Conservation (phyloP, 2,329 filamentous ascomycete species). For the Talaromyces rugulosus region DNA sequence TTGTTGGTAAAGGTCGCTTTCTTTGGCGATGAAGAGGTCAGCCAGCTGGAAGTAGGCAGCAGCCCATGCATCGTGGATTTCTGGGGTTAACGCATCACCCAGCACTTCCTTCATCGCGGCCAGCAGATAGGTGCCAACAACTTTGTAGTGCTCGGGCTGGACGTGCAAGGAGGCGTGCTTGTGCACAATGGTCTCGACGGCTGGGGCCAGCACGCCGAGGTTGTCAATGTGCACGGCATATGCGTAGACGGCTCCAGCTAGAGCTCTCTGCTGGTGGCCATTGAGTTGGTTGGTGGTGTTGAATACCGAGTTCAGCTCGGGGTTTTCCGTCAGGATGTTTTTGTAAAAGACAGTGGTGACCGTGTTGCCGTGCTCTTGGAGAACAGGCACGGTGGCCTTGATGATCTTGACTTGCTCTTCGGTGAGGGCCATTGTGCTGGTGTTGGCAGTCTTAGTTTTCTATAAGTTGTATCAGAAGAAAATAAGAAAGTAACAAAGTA, state of each 20-base stretch:
- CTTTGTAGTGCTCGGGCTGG: slow-evolving; percentile 61
- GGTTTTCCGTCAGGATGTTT: slow-evolving; percentile 62
- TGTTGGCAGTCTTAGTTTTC: not conserved
- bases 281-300: slow-evolving; percentile 64
- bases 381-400: slow-evolving; percentile 65
- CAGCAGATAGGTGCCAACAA: slow-evolving; percentile 65
- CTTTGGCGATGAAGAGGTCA: slow-evolving; percentile 65
- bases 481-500: too few relatives aligned
- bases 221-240: slow-evolving; percentile 69
- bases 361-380: slow-evolving; percentile 62
- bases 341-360: slow-evolving; percentile 71
- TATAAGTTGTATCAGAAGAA: not conserved
- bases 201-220: slow-evolving; percentile 53
- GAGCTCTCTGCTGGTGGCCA: slow-evolving; percentile 63
- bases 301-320: slow-evolving; percentile 66
- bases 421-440: slow-evolving; percentile 46
- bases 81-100: slow-evolving; percentile 60
- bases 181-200: slow-evolving; percentile 64
- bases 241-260: slow-evolving; percentile 63
- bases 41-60: slow-evolving; percentile 69
- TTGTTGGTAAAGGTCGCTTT: slow-evolving; percentile 59
- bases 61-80: slow-evolving; percentile 62
- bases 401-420: slow-evolving; percentile 61
- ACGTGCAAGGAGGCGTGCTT: slow-evolving; percentile 69
- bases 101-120: slow-evolving; percentile 63